Conservation (phyloP, 345 rosid species). For the Linum lewisii region DNA sequence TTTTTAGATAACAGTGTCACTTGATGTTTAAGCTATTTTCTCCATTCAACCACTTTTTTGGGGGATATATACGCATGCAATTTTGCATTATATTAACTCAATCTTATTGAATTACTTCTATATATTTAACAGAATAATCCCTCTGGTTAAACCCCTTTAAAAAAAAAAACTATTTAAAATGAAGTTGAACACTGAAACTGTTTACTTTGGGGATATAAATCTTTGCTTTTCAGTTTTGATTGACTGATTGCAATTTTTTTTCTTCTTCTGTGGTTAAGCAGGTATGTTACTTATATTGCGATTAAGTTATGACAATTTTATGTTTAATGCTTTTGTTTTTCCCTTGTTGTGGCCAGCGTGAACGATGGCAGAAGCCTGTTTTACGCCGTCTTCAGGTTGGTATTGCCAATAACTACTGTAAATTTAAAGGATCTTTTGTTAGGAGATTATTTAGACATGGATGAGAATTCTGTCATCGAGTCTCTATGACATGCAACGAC, state of each 20-base stretch:
- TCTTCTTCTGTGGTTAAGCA: background rate
- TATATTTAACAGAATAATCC: background rate
- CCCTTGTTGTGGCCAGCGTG: slow-evolving; percentile 48
- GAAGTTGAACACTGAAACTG: background rate
- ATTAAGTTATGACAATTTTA: background rate
- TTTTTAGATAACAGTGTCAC: too few species aligned
- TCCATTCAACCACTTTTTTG: too few species aligned
- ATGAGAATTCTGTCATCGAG: background rate
- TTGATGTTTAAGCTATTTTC: too few species aligned
- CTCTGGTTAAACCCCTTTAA: background rate
- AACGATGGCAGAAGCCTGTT: slow-evolving; percentile 94
- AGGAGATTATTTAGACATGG: background rate
- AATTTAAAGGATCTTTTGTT: background rate
- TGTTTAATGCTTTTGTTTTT: background rate
- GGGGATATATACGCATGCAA: too few species aligned
- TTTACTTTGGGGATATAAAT: background rate
- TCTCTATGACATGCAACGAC: background rate
- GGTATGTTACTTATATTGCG: background rate
- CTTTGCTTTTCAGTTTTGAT: background rate
- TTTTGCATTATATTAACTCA: too few species aligned
- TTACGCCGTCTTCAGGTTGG: slow-evolving; percentile 96
- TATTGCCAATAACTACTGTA: slow-evolving; percentile 10
- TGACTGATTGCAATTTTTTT: background rate
- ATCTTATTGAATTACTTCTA: background rate
- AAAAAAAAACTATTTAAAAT: background rate